Evolutionary conservation across 2,329 filamentous ascomycete species (phyloP), one percentile per base, ranked within the genome.

Genomic region (Hymenoscyphus scutula): DNA sequence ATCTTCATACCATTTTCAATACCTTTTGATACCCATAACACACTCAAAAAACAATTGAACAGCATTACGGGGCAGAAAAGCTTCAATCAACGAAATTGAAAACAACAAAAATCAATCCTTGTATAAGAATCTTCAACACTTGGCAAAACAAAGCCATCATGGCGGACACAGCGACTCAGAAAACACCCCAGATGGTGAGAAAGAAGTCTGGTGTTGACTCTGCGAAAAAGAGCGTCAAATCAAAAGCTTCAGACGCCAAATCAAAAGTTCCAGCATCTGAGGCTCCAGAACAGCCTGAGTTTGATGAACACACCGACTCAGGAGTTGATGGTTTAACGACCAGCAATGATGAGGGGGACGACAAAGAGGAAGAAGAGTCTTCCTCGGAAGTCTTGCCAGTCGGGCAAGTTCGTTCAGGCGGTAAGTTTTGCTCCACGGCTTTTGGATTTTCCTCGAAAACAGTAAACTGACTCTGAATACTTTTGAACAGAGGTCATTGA

Each of bases 401-500:
- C 5, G 69, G 70, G n/a, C n/a, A n/a, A n/a, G n/a, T n/a, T n/a
- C n/a, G n/a, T n/a, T n/a, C n/a, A n/a, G n/a, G n/a, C n/a, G n/a
- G n/a, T n/a, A n/a, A n/a, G n/a, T n/a, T n/a, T n/a, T n/a, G n/a
- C n/a, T n/a, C 32, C 15, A 3, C 10, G 10, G 15, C 5, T 34
- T 13, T 13, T 34, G 32, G 3, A 34, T 2, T 13, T 34, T 34
- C 4, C 32, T 34, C 8, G 10, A 34, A 34, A 13, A 13, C n/a
- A 34, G 32, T 34, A 34, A 34, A 34, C 32, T 34, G 10, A 34
- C 32, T 34, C 32, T 13, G 15, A 34, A 11, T 34, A 11, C 32
- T 13, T 13, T 8, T 8, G 1, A 34, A 34, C 15, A 34, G 81
- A 83, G 68, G 82, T 84, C 64, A 71, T 83, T n/a, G 80, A 84